Conservation (phyloP, 177 flowering plant species). For the Viscum album region DNA sequence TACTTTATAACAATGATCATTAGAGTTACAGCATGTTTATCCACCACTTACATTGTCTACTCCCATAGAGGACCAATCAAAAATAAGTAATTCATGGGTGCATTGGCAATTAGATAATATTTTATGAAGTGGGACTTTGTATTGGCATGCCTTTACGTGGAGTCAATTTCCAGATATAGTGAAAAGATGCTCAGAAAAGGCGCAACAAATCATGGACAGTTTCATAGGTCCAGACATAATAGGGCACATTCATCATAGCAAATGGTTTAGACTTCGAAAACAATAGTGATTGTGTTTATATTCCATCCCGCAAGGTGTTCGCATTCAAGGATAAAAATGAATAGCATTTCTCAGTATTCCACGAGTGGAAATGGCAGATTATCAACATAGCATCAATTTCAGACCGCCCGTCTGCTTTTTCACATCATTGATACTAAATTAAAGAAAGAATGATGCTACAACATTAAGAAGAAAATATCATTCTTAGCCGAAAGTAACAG, state of each 20-base stretch:
- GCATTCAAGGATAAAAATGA: not conserved
- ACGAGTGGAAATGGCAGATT: not conserved
- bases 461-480: not conserved
- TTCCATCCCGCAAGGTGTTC: no score
- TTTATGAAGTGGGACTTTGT: no score
- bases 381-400: constrained; percentile 1
- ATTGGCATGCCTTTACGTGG: no score
- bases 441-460: not conserved
- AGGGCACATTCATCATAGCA: not conserved
- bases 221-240: constrained; percentile 3
- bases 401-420: constrained; percentile 3
- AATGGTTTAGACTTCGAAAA: not conserved
- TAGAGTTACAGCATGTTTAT: no score
- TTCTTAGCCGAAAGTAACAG: no score
- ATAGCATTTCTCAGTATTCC: not conserved
- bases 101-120: no score
- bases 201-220: not conserved
- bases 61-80: no score
- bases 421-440: not conserved
- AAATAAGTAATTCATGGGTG: no score
- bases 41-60: no score
- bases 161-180: no score
- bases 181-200: not conserved
- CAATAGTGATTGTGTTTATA: no score
- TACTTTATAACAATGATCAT: no score